Percentiles rank a stretch among this genome's conserved stretches.
Evolutionary conservation across 176 grass and related monocot genomes (phyloP).

Genomic region (Cenchrus purpureus): DNA sequence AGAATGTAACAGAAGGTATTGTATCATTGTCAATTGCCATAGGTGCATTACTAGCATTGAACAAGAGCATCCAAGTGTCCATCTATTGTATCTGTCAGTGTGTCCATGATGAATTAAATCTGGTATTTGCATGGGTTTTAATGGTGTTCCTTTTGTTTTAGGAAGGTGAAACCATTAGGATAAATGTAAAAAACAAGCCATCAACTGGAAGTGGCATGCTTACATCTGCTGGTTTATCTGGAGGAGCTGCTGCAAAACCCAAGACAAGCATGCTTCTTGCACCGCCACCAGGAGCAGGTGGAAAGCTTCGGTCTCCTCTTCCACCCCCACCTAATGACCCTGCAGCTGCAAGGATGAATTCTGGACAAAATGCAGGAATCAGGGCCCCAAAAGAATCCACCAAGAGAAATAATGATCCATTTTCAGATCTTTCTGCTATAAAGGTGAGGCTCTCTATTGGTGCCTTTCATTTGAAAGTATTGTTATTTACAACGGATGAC

Average conservation of each 20-base stretch:
- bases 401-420: slow-evolving; percentile 59
- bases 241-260: slow-evolving; percentile 56
- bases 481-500: not conserved
- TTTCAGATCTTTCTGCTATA: slow-evolving; percentile 92
- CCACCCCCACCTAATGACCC: slow-evolving; percentile 95
- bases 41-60: not conserved
- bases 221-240: slow-evolving; percentile 71
- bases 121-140: slow-evolving; percentile 40
- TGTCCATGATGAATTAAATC: slow-evolving; percentile 8
- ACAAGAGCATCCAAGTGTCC: not conserved
- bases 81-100: not conserved
- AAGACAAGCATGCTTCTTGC: slow-evolving; percentile 70
- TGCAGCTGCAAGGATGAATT: slow-evolving; percentile 76
- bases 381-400: slow-evolving; percentile 51
- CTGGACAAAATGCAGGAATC: slow-evolving; percentile 50
- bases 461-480: slow-evolving; percentile 4
- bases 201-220: slow-evolving; percentile 81
- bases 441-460: slow-evolving; percentile 62
- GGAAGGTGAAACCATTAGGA: slow-evolving; percentile 99
- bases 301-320: slow-evolving; percentile 85
- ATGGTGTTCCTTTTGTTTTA: slow-evolving; percentile 39
- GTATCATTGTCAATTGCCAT: not conserved
- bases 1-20: not conserved
- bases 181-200: slow-evolving; percentile 96
- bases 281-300: slow-evolving; percentile 70